Evolutionary conservation across 129 eudicot species (phyloP).

Genomic region (Arctium lappa): DNA sequence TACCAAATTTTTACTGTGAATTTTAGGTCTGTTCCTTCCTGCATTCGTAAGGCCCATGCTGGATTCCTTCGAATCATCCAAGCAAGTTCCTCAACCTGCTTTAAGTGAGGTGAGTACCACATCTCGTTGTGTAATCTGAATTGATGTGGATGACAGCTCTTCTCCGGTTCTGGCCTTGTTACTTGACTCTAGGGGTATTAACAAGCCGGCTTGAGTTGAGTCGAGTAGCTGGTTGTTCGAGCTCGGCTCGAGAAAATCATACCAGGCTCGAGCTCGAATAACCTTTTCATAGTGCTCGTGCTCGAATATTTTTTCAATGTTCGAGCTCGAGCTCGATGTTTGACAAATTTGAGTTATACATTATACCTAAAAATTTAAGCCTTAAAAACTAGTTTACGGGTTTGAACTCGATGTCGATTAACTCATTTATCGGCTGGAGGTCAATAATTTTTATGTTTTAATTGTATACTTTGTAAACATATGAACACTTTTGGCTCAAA

Average conservation of each 20-base stretch:
- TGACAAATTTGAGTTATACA: neutral
- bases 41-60: conserved; percentile 93
- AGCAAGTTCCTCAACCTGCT: conserved; percentile 75
- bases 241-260: neutral
- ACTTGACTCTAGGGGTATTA: neutral
- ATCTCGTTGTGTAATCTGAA: neutral
- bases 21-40: conserved; percentile 87
- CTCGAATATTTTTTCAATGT: neutral
- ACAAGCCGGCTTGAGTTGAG: neutral
- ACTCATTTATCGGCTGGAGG: neutral
- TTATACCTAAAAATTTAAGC: neutral
- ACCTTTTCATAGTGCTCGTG: neutral
- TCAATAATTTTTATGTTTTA: neutral
- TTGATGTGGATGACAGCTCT: neutral
- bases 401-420: neutral
- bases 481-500: neutral
- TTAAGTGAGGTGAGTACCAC: conserved; percentile 69
- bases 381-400: neutral
- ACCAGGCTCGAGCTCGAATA: neutral
- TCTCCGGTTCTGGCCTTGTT: neutral
- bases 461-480: neutral
- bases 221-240: neutral
- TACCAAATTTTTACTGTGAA: conserved; percentile 1
- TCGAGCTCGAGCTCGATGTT: neutral
- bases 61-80: conserved; percentile 72